Conservation (phyloP, 331 rosid genomes). For the Quercus tomentella region DNA sequence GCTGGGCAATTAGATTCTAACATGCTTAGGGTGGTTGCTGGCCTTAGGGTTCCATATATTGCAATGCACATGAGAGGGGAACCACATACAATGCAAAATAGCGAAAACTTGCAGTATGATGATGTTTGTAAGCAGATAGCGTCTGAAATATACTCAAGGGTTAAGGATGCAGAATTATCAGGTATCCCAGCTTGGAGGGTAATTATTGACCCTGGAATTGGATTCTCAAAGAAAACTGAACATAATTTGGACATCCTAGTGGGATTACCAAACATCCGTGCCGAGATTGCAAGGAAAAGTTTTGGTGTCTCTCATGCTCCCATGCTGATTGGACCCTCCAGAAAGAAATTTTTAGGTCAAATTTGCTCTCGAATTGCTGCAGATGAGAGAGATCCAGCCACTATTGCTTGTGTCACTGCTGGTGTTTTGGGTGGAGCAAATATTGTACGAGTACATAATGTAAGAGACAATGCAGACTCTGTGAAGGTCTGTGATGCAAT, state of each 20-base stretch:
- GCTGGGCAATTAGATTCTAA: constrained; percentile 65
- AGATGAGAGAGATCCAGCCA: constrained; percentile 73
- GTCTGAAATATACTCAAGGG: constrained; percentile 47
- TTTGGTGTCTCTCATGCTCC: constrained; percentile 77
- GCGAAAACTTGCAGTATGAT: constrained; percentile 64
- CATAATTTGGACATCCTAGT: constrained; percentile 58
- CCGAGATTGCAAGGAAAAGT: constrained; percentile 52
- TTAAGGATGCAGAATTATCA: constrained; percentile 62
- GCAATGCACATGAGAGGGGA: constrained; percentile 99
- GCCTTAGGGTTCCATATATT: constrained; percentile 74
- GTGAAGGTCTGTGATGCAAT: constrained; percentile 77
- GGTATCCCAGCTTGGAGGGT: constrained; percentile 93
- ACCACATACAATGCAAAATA: constrained; percentile 73
- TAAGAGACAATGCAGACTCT: constrained; percentile 72
- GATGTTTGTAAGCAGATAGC: constrained; percentile 67
- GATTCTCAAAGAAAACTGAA: constrained; percentile 79
- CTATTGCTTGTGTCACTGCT: constrained; percentile 61
- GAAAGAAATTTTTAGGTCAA: constrained; percentile 79
- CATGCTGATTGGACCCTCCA: constrained; percentile 78
- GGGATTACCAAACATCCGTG: constrained; percentile 55
- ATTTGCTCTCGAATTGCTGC: constrained; percentile 51
- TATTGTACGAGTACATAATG: constrained; percentile 85
- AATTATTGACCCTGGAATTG: constrained; percentile 81
- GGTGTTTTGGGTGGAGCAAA: constrained; percentile 74
- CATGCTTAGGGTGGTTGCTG: constrained; percentile 74